Percentiles rank a stretch among this genome's conserved stretches.
Conservation (phyloP, 2,329 filamentous ascomycete species). For the Achaetomium macrosporum region DNA sequence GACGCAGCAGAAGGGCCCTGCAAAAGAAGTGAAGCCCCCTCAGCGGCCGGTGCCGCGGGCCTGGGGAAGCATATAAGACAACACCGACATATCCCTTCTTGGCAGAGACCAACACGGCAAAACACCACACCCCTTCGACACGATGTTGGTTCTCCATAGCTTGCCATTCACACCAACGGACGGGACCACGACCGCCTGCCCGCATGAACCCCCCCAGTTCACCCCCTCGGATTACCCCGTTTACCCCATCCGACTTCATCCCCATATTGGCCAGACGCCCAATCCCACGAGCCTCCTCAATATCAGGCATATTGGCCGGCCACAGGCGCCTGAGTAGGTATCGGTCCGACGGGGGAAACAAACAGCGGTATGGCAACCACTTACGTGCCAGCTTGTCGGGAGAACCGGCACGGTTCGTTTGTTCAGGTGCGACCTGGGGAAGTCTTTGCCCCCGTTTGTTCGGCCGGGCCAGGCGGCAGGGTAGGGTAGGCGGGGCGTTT, state of each 20-base stretch:
- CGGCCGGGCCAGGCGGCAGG: too few species aligned
- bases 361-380: background rate
- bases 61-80: constrained; percentile 1
- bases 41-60: background rate
- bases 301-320: constrained; percentile 2
- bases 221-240: background rate
- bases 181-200: too few species aligned
- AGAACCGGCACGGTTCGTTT: too few species aligned
- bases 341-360: constrained; percentile 1
- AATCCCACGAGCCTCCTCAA: background rate
- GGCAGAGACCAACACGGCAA: too few species aligned
- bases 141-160: background rate
- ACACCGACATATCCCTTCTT: background rate
- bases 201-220: too few species aligned
- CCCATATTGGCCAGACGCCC: background rate
- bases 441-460: too few species aligned
- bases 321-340: background rate
- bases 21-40: background rate
- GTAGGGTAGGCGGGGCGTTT: background rate
- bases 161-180: background rate
- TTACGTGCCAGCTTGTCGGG: background rate
- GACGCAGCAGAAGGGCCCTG: background rate
- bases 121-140: background rate
- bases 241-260: background rate
- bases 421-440: background rate